Percentiles rank a stretch among this genome's conserved stretches.
phyloP scores from a whole-genome alignment of 257 asterid genomes.

The Orobanche coerulescens region DNA sequence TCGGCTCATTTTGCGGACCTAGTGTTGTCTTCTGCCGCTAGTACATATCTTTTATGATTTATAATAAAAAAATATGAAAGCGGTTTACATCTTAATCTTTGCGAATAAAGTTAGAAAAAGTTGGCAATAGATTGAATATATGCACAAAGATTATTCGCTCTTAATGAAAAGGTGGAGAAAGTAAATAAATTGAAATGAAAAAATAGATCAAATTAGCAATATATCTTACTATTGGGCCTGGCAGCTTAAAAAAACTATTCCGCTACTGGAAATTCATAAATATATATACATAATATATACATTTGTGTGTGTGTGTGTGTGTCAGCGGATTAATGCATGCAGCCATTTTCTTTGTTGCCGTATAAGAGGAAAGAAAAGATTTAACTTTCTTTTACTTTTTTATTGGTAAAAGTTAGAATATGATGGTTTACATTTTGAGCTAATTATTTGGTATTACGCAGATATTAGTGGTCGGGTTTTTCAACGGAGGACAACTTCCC shows the following conservation, averaged over 20 bases:
- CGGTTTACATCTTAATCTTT: constrained; percentile 11
- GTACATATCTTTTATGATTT: neutral
- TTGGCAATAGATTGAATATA: neutral
- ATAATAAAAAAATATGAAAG: neutral
- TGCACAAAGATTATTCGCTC: neutral
- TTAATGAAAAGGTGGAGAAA: neutral
- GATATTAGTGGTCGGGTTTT: constrained; percentile 54
- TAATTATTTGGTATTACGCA: constrained; percentile 27
- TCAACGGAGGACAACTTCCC: constrained; percentile 35
- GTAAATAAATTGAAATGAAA: neutral
- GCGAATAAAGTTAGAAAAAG: neutral
- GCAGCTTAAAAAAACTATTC: neutral
- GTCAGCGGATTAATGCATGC: too few relatives aligned
- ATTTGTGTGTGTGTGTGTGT: too few relatives aligned
- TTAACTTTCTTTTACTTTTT: too few relatives aligned
- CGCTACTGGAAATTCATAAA: neutral
- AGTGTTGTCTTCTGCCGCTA: neutral
- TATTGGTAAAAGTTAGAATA: neutral
- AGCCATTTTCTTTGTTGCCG: too few relatives aligned
- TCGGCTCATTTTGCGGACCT: too few relatives aligned
- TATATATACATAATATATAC: too few relatives aligned
- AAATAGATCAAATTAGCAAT: neutral
- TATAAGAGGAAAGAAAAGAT: too few relatives aligned
- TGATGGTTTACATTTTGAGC: neutral
- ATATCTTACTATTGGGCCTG: neutral